phyloP scores from a whole-genome alignment of 2,329 filamentous ascomycete species.

The Apiospora marii region DNA sequence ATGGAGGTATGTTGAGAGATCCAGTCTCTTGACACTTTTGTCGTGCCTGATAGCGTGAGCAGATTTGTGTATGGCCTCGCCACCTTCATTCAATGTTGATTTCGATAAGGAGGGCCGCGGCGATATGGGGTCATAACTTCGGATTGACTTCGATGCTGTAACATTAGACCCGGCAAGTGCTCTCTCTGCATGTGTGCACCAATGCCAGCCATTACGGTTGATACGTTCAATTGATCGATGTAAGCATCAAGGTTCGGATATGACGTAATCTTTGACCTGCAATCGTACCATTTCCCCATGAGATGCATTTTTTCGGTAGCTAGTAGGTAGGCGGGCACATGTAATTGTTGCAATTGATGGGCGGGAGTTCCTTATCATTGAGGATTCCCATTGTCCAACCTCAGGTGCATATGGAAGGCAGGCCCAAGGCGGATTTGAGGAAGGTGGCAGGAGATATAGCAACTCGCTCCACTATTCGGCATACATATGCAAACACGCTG shows the following conservation, averaged over 20 bases:
- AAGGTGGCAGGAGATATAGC: background rate
- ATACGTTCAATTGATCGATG: background rate
- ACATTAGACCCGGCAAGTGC: background rate
- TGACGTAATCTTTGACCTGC: background rate
- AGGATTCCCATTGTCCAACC: background rate
- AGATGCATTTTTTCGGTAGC: background rate
- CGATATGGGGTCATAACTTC: background rate
- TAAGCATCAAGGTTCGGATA: background rate
- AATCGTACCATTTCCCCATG: background rate
- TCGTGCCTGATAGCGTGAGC: too few species aligned
- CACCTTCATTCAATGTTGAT: too few species aligned
- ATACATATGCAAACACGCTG: conserved; percentile 6
- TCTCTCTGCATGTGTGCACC: background rate
- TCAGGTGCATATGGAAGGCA: background rate
- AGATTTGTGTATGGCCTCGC: too few species aligned
- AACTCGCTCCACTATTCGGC: conserved; percentile 1
- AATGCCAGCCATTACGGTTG: background rate
- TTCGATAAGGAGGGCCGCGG: too few species aligned
- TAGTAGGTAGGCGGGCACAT: background rate
- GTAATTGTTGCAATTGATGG: background rate
- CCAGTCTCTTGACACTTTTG: too few species aligned
- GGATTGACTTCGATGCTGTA: background rate
- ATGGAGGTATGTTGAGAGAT: too few species aligned
- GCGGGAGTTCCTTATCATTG: background rate
- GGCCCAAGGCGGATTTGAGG: background rate